Percentiles rank a stretch among this genome's conserved stretches.
These are phyloP conservation scores for Entoloma clypeatum DNA, from an alignment of 1,284 basidiomycete genomes.

Conservation along the genomic window DNA sequence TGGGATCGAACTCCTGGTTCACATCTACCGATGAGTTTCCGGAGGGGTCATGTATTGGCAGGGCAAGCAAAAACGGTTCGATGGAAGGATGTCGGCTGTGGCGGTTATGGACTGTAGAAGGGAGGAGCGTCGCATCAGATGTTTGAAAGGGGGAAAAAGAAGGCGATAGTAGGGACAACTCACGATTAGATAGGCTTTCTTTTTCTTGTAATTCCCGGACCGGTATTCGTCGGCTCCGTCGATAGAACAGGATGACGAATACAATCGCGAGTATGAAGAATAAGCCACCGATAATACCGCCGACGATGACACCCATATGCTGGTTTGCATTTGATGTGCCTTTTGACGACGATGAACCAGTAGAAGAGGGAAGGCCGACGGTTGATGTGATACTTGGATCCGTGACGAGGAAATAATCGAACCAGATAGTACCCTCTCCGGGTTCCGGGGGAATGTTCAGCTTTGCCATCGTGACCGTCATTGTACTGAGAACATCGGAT, in stretches of 20 bases:
- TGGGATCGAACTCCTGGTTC: not conserved
- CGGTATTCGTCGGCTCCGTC: conserved; percentile 2
- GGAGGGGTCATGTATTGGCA: not conserved
- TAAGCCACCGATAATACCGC: conserved; percentile 26
- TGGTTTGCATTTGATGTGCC: conserved; percentile 5
- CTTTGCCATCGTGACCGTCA: conserved; percentile 30
- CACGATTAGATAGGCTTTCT: conserved; percentile 2
- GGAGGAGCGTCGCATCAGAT: not conserved
- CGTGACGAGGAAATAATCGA: conserved; percentile 31
- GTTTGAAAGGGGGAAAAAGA: not conserved
- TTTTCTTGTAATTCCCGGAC: not conserved
- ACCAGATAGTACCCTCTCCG: conserved; percentile 34
- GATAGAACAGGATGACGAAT: conserved; percentile 17
- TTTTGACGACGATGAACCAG: conserved; percentile 6
- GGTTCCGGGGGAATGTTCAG: conserved; percentile 21
- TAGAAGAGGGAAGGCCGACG: conserved; percentile 6
- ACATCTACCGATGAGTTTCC: not conserved
- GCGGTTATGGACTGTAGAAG: not conserved
- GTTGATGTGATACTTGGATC: conserved; percentile 21
- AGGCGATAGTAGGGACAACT: not conserved
- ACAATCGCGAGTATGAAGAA: conserved; percentile 18
- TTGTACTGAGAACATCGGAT: conserved; percentile 17
- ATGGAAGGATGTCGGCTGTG: not conserved
- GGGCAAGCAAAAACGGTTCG: not conserved
- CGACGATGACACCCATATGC: conserved; percentile 23